Percentiles rank a stretch among this genome's conserved stretches.
phyloP scores from a whole-genome alignment of 495 filamentous ascomycete genomes.

The Podospora didyma region DNA sequence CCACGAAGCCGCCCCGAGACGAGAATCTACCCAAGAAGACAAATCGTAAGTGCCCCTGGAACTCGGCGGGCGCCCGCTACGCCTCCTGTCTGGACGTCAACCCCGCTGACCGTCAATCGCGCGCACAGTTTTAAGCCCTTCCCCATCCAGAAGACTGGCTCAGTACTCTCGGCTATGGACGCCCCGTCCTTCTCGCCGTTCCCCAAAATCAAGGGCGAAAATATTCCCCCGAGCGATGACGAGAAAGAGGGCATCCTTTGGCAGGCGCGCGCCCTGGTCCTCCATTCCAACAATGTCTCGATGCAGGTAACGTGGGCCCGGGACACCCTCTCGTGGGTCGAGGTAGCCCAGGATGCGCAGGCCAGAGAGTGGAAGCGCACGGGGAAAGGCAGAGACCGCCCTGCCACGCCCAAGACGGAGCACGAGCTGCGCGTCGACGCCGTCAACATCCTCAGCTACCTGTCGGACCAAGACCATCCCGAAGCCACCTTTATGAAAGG shows the following conservation, averaged over 20 bases:
- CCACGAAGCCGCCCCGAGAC: slow-evolving; percentile 39
- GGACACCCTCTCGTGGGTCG: slow-evolving; percentile 84
- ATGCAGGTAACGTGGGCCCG: slow-evolving; percentile 97
- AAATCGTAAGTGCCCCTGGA: slow-evolving; percentile 26
- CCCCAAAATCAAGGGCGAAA: slow-evolving; percentile 78
- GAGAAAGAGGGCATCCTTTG: slow-evolving; percentile 87
- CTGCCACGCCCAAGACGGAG: slow-evolving; percentile 78
- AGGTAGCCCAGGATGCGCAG: slow-evolving; percentile 69
- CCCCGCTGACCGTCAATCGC: slow-evolving; percentile 15
- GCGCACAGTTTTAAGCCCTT: slow-evolving; percentile 46
- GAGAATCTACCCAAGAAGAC: slow-evolving; percentile 11
- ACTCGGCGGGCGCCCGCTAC: not conserved
- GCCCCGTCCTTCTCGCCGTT: slow-evolving; percentile 87
- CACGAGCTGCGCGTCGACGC: slow-evolving; percentile 85
- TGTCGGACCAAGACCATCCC: slow-evolving; percentile 87
- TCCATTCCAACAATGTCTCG: slow-evolving; percentile 91
- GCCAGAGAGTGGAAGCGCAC: slow-evolving; percentile 56
- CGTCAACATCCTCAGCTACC: slow-evolving; percentile 82
- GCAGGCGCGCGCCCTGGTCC: slow-evolving; percentile 71
- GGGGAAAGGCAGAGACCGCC: slow-evolving; percentile 56
- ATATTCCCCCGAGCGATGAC: slow-evolving; percentile 91
- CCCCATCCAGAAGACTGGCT: slow-evolving; percentile 18
- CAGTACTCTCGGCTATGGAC: slow-evolving; percentile 38
- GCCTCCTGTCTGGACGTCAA: no score
- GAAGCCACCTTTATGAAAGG: slow-evolving; percentile 92